A percentile compares a stretch with the other conserved stretches of the same genome.
Conservation (phyloP, 2,329 filamentous ascomycete genomes). For the Exophiala calicioides region DNA sequence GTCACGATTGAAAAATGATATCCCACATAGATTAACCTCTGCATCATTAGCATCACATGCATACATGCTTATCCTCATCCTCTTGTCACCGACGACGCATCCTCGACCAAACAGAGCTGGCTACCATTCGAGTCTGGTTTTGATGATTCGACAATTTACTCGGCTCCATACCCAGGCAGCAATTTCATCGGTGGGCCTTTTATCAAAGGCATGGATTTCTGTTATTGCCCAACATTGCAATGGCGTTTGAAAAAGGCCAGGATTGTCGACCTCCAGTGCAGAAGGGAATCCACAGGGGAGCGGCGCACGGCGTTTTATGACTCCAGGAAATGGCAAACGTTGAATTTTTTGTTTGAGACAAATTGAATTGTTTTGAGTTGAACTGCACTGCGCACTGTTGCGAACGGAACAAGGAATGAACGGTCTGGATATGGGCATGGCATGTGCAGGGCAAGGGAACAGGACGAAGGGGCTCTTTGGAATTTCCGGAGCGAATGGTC, state of each 20-base stretch:
- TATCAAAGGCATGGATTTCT: slow-evolving; percentile 3
- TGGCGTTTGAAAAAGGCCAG: slow-evolving; percentile 14
- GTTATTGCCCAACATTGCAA: slow-evolving; percentile 10
- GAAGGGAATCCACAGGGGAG: slow-evolving; percentile 1
- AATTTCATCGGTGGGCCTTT: slow-evolving; percentile 4
- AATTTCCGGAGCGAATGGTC: too few relatives aligned
- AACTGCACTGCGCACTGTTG: neutral
- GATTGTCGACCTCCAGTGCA: slow-evolving; percentile 5
- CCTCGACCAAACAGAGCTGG: slow-evolving; percentile 7
- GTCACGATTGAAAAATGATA: slow-evolving; percentile 24
- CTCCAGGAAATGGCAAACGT: neutral
- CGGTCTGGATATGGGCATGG: too few relatives aligned
- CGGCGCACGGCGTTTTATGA: slow-evolving; percentile 9
- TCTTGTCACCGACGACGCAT: slow-evolving; percentile 5
- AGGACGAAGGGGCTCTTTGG: too few relatives aligned
- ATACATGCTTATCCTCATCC: slow-evolving; percentile 9
- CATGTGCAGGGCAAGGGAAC: too few relatives aligned
- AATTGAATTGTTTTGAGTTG: slow-evolving; percentile 3
- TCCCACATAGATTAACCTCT: slow-evolving; percentile 24
- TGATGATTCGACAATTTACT: too few relatives aligned
- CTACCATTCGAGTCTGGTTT: slow-evolving; percentile 6
- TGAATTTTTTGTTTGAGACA: neutral
- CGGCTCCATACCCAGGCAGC: slow-evolving; percentile 1
- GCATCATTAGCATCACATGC: slow-evolving; percentile 24
- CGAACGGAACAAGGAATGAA: neutral